phyloP scores from a whole-genome alignment of 192 early-diverging fungal species.

The Endogone sp. region DNA sequence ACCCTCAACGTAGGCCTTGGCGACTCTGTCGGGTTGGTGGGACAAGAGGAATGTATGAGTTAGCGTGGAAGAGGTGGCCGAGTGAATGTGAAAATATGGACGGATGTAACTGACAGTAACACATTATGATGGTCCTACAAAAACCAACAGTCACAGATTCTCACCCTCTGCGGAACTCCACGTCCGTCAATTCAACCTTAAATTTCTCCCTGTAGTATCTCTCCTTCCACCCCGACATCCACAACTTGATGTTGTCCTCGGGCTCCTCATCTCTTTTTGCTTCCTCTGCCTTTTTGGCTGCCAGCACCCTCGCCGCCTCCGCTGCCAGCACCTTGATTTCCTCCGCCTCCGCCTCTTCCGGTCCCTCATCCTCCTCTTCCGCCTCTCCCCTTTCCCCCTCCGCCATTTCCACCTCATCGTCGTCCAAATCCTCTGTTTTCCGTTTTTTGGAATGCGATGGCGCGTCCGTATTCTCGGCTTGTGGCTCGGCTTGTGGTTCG shows the following conservation, averaged over 20 bases:
- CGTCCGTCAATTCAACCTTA: conserved; percentile 53
- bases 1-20: conserved; percentile 86
- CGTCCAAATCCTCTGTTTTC: too few relatives aligned
- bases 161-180: conserved; percentile 50
- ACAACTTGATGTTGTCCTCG: conserved; percentile 56
- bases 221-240: conserved; percentile 75
- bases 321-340: too few relatives aligned
- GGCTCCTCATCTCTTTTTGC: conserved; percentile 56
- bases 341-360: conserved; percentile 23
- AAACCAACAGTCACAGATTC: too few relatives aligned
- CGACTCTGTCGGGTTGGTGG: conserved; percentile 49
- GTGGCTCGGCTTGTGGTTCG: too few relatives aligned
- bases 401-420: conserved; percentile 6
- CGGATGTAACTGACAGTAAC: not conserved
- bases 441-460: too few relatives aligned
- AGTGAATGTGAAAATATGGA: not conserved
- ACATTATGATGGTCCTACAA: too few relatives aligned
- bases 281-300: too few relatives aligned
- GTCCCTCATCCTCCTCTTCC: conserved; percentile 38
- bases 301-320: too few relatives aligned
- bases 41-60: too few relatives aligned
- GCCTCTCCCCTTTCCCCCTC: conserved; percentile 40
- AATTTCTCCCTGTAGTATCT: conserved; percentile 73
- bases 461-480: too few relatives aligned
- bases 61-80: too few relatives aligned